Percentiles rank a stretch among this genome's conserved stretches.
Evolutionary conservation across 805 yeast genomes (phyloP).

Genomic region (Ogataea neopini): DNA sequence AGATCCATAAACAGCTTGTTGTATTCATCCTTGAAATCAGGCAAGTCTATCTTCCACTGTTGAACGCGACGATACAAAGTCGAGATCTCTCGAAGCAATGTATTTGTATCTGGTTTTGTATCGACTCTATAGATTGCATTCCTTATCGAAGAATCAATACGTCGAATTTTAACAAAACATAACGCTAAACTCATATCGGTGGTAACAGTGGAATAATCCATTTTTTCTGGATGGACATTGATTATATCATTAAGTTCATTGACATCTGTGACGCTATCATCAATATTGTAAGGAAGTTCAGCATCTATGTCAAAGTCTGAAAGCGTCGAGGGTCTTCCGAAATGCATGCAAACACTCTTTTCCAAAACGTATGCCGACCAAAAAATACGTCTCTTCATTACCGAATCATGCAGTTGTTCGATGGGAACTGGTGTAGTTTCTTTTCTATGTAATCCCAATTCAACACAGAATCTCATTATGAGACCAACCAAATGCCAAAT

Average conservation of each 20-base stretch:
- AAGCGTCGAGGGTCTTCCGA: slow-evolving; percentile 51
- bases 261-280: slow-evolving; percentile 20
- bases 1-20: slow-evolving; percentile 16
- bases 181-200: slow-evolving; percentile 2
- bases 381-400: slow-evolving; percentile 36
- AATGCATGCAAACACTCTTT: slow-evolving; percentile 46
- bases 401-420: slow-evolving; percentile 17
- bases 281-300: slow-evolving; percentile 38
- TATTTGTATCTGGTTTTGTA: slow-evolving; percentile 10
- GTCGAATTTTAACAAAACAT: slow-evolving; percentile 17
- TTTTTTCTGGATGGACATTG: slow-evolving; percentile 21
- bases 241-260: slow-evolving; percentile 21
- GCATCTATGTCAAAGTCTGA: slow-evolving; percentile 52
- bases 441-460: slow-evolving; percentile 22
- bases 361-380: slow-evolving; percentile 54
- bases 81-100: slow-evolving; percentile 15
- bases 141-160: slow-evolving; percentile 24
- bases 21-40: slow-evolving; percentile 18
- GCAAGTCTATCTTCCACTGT: slow-evolving; percentile 20
- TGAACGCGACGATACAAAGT: slow-evolving; percentile 13
- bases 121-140: slow-evolving; percentile 25
- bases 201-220: slow-evolving; percentile 1
- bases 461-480: slow-evolving; percentile 24
- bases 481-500: slow-evolving; percentile 26
- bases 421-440: slow-evolving; percentile 13